phyloP scores from a whole-genome alignment of 2,329 filamentous ascomycete species.

The Calonectria pseudoreteaudii region DNA sequence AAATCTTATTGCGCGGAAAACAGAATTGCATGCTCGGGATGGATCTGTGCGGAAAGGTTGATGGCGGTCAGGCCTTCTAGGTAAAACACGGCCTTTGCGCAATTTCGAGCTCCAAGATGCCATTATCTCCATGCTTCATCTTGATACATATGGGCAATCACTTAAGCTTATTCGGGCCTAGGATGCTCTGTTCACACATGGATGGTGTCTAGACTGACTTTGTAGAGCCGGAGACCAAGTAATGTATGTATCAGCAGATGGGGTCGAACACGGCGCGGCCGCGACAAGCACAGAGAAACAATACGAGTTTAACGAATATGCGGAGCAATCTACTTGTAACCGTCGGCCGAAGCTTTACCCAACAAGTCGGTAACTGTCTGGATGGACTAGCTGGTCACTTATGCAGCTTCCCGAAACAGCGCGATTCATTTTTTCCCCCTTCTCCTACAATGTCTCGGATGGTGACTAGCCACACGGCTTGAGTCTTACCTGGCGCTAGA shows the following conservation, averaged over 20 bases:
- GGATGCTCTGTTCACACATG: background rate
- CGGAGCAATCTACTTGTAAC: background rate
- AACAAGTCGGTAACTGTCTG: background rate
- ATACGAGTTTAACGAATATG: too few relatives aligned
- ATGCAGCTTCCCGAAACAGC: constrained; percentile 1
- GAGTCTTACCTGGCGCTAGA: background rate
- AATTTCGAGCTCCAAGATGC: background rate
- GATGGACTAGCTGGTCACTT: background rate
- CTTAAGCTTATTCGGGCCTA: background rate
- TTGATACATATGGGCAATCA: background rate
- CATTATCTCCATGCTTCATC: background rate
- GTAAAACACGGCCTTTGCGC: background rate
- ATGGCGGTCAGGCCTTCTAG: background rate
- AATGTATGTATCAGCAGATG: background rate
- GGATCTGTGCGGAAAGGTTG: background rate
- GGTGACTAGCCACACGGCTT: background rate
- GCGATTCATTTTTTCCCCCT: background rate
- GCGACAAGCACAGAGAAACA: background rate
- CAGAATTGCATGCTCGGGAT: background rate
- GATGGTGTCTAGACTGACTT: background rate
- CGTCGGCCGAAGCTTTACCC: background rate
- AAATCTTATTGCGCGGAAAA: background rate
- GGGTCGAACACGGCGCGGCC: background rate
- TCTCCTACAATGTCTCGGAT: background rate
- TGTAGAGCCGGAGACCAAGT: background rate